phyloP scores from a whole-genome alignment of 164 flowering plant species.

The Tetracentron sinense region DNA sequence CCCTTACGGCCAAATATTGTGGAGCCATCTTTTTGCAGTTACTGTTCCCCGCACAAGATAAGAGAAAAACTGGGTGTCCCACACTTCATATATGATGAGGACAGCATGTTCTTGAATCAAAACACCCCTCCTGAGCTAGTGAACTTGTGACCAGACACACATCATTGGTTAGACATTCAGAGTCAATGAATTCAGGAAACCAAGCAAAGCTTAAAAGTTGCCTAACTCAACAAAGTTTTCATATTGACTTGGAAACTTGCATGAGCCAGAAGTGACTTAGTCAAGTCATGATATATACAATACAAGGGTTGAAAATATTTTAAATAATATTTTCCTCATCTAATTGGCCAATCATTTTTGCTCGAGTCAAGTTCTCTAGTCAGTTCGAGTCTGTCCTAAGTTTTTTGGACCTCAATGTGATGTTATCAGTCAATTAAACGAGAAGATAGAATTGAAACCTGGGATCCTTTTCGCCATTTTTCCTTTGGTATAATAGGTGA shows the following conservation, averaged over 20 bases:
- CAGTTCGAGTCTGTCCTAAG: no score
- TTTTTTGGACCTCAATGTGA: background rate
- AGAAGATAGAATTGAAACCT: slow-evolving; percentile 48
- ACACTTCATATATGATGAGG: background rate
- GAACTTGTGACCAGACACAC: background rate
- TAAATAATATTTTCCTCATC: background rate
- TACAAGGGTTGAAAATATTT: no score
- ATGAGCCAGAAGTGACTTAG: background rate
- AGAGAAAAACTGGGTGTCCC: background rate
- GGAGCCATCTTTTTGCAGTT: background rate
- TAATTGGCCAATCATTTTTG: background rate
- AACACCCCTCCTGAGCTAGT: background rate
- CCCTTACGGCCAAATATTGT: background rate
- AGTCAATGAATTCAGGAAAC: background rate
- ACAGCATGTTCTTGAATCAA: background rate
- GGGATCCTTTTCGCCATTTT: slow-evolving; percentile 97
- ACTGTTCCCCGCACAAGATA: background rate
- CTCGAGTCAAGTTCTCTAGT: background rate
- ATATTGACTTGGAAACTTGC: background rate
- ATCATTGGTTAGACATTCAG: no score
- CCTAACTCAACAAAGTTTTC: background rate
- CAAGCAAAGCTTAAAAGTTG: background rate
- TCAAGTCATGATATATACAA: background rate
- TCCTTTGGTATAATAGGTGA: slow-evolving; percentile 64
- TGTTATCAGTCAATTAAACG: background rate